Evolutionary conservation across 441 rosid species (phyloP).

Genomic region (Lepidium campestre): DNA sequence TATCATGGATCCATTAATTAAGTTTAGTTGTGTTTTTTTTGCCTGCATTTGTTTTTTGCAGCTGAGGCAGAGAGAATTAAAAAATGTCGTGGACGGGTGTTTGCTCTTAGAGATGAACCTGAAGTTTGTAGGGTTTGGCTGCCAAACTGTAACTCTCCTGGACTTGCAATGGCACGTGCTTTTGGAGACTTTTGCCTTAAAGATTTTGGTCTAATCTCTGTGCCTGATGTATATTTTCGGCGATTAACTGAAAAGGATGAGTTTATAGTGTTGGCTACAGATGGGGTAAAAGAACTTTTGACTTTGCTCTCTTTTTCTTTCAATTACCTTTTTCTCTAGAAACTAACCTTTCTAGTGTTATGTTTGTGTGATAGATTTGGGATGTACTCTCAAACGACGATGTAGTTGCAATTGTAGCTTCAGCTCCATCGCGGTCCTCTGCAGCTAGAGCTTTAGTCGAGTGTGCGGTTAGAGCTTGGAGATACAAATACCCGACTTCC

Average conservation of each 20-base stretch:
- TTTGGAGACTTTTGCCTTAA: conserved; percentile 46
- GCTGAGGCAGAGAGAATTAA: conserved; percentile 41
- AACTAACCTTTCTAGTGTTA: not conserved
- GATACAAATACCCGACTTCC: conserved; percentile 34
- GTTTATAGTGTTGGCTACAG: conserved; percentile 34
- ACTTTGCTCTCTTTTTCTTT: not conserved
- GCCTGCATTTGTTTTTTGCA: not conserved
- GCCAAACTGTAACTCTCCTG: conserved; percentile 38
- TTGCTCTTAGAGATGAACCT: conserved; percentile 36
- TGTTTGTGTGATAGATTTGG: conserved; percentile 28
- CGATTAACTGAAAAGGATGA: conserved; percentile 29
- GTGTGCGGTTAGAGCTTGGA: conserved; percentile 36
- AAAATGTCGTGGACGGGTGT: conserved; percentile 34
- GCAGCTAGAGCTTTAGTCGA: conserved; percentile 31
- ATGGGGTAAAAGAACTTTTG: conserved; percentile 30
- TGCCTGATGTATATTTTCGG: conserved; percentile 34
- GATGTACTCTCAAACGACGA: conserved; percentile 36
- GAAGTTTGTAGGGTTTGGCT: conserved; percentile 41
- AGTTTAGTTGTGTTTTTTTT: not conserved
- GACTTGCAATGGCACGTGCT: conserved; percentile 48
- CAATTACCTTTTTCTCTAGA: not conserved
- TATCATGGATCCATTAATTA: not conserved
- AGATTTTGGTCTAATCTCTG: conserved; percentile 42
- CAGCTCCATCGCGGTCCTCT: conserved; percentile 24
- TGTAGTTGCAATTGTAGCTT: conserved; percentile 30